Percentiles rank a stretch among this genome's conserved stretches.
Conservation (phyloP, 106 monocot genomes). For the Dioscorea dumetorum region DNA sequence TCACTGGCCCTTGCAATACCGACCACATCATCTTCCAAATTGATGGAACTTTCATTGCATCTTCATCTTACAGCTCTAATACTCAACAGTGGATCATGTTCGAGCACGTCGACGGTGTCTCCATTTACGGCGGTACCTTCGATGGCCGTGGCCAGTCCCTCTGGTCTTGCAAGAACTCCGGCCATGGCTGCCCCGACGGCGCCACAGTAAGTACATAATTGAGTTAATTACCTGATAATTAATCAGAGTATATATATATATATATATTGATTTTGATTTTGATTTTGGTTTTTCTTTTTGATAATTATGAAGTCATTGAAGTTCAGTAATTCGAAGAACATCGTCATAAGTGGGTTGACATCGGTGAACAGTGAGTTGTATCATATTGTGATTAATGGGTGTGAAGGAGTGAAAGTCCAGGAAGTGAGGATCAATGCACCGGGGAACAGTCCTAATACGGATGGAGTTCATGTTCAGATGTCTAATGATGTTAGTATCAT, state of each 20-base stretch:
- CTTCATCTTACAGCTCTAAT: background rate
- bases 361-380: slow-evolving; percentile 64
- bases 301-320: slow-evolving; percentile 35
- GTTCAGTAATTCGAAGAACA: slow-evolving; percentile 42
- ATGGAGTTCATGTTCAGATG: slow-evolving; percentile 62
- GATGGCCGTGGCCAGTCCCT: slow-evolving; percentile 47
- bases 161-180: slow-evolving; percentile 48
- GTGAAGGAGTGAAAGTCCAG: slow-evolving; percentile 29
- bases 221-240: no score
- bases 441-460: slow-evolving; percentile 68
- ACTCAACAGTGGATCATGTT: slow-evolving; percentile 40
- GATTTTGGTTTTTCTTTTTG: no score
- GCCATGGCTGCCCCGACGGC: slow-evolving; percentile 30
- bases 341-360: slow-evolving; percentile 44
- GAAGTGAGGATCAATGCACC: slow-evolving; percentile 42
- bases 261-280: background rate
- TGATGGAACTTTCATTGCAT: slow-evolving; percentile 43
- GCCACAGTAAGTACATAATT: slow-evolving; percentile 24
- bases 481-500: slow-evolving; percentile 42
- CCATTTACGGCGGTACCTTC: slow-evolving; percentile 42
- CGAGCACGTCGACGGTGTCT: slow-evolving; percentile 38
- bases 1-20: slow-evolving; percentile 51
- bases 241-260: no score
- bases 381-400: slow-evolving; percentile 46
- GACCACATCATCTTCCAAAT: slow-evolving; percentile 24